Percentiles rank a stretch among this genome's conserved stretches.
Conservation (phyloP, 1,139 yeast genomes). For the Saccharomyces pastorianus region DNA sequence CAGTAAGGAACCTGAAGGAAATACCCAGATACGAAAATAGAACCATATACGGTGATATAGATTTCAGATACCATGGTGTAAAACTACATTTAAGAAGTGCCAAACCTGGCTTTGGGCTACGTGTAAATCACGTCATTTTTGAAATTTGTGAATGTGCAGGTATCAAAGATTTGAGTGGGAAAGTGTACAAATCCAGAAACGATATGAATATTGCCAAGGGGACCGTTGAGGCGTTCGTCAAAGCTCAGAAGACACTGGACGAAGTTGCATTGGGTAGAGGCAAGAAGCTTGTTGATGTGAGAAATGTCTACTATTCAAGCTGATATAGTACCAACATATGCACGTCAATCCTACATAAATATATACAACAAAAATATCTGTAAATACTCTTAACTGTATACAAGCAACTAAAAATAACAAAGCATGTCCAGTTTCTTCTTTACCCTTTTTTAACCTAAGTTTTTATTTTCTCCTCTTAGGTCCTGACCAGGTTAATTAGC, state of each 20-base stretch:
- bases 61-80: constrained; percentile 81
- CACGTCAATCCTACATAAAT: neutral
- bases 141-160: constrained; percentile 95
- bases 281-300: constrained; percentile 86
- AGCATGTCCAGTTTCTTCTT: too few species aligned
- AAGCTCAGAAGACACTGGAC: constrained; percentile 69
- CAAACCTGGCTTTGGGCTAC: constrained; percentile 88
- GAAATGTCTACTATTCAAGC: constrained; percentile 73
- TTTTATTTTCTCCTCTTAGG: neutral
- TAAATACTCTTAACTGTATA: neutral
- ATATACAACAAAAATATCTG: neutral
- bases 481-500: neutral
- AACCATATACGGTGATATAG: constrained; percentile 80
- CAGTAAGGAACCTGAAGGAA: constrained; percentile 74
- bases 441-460: neutral
- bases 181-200: constrained; percentile 85
- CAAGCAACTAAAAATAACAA: too few species aligned
- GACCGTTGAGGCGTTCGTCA: constrained; percentile 72
- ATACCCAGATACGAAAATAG: constrained; percentile 86
- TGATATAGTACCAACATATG: neutral
- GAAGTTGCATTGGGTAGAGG: constrained; percentile 91
- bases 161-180: constrained; percentile 85
- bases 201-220: constrained; percentile 93
- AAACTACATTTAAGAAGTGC: constrained; percentile 75
- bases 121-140: constrained; percentile 85